A percentile compares a stretch with the other conserved stretches of the same genome.
Evolutionary conservation across 2,329 filamentous ascomycete species (phyloP).

Genomic region (Ophiocordyceps australis): DNA sequence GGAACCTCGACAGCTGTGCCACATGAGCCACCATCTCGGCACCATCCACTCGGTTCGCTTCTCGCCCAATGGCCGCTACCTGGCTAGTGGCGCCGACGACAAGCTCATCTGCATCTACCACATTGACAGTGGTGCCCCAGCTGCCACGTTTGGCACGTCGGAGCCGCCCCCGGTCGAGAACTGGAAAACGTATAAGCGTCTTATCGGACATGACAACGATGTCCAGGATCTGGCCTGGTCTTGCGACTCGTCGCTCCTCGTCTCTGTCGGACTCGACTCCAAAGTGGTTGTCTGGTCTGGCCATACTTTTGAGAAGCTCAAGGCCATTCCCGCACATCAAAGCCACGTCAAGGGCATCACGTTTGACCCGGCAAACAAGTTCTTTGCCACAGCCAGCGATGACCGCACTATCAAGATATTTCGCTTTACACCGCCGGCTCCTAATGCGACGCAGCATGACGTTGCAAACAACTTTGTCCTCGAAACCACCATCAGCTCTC

Average conservation of each 20-base stretch:
- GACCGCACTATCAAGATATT: conserved; percentile 95
- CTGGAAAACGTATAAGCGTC: conserved; percentile 84
- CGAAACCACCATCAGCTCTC: conserved; percentile 75
- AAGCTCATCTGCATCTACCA: conserved; percentile 98
- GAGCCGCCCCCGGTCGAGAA: conserved; percentile 91
- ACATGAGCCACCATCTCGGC: conserved; percentile 95
- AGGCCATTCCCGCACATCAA: conserved; percentile 81
- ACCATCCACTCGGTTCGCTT: conserved; percentile 96
- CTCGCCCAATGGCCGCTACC: conserved; percentile 84
- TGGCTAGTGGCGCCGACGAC: conserved; percentile 94
- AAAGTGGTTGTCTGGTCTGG: conserved; percentile 98
- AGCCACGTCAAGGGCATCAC: conserved; percentile 98
- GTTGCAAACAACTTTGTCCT: conserved; percentile 94
- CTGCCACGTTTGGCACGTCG: conserved; percentile 71
- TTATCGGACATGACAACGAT: conserved; percentile 96
- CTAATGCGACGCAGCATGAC: conserved; percentile 86
- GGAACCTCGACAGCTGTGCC: conserved; percentile 82
- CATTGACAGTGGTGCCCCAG: conserved; percentile 65
- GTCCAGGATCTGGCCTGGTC: conserved; percentile 98
- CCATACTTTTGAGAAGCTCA: conserved; percentile 93
- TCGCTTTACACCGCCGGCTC: conserved; percentile 75
- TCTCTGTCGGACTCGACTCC: conserved; percentile 90
- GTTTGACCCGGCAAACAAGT: conserved; percentile 97
- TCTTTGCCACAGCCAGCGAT: conserved; percentile 95
- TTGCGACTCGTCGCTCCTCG: conserved; percentile 82